Base-by-base conservation (phyloP, 495 filamentous ascomycete genomes). In the Echria macrotheca region DNA sequence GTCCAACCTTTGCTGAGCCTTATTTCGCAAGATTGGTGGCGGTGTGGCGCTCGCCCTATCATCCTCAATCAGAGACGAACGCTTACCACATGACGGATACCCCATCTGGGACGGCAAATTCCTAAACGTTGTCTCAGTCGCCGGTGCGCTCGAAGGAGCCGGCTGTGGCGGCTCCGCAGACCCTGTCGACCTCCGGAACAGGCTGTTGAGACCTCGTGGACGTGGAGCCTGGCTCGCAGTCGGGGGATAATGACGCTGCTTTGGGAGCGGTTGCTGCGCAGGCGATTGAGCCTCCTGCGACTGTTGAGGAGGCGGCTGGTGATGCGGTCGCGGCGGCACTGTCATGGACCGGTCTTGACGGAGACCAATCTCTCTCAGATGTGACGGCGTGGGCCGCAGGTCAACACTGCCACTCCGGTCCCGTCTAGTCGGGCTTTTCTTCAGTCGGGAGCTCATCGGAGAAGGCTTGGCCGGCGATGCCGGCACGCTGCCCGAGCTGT, bases 171-270 rank as follows among this genome's bases (percentile, higher is more conserved):
- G 22, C 11, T 61, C 60, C 6, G 52, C 52, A 0, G 62, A 60
- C 4, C 58, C 64, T 1, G 58, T 55, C 1, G 66, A 67, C 9
- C 69, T 63, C 11, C 65, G 66, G 56, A 74, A 74, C 2, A 74
- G 52, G 37, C 55, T 70, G 44, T 70, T 72, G 1, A 75, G 49
- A 5, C 63, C 61, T 21, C 68, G 65, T 0, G 65, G 57, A 10
- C 61, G 60, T 2, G 66, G 55, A 11, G 57, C 52, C 31, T 69
- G 65, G 28, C 65, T 64, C 22, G 71, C 63, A 11, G 67, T 69
- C 0, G 71, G 72, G 4, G 72, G 72, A 41, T 74, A 75, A n/a
- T 71, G 72, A 4, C 58, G 66, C 31, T 67, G 66, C 50, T 64
- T 75, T 44, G 36, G 56, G 2, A 49, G 49, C 4, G 35, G 6